Evolutionary conservation across 1,284 basidiomycete species (phyloP), one percentile per base, ranked within the genome.

Genomic region (Agroathelia rolfsii): DNA sequence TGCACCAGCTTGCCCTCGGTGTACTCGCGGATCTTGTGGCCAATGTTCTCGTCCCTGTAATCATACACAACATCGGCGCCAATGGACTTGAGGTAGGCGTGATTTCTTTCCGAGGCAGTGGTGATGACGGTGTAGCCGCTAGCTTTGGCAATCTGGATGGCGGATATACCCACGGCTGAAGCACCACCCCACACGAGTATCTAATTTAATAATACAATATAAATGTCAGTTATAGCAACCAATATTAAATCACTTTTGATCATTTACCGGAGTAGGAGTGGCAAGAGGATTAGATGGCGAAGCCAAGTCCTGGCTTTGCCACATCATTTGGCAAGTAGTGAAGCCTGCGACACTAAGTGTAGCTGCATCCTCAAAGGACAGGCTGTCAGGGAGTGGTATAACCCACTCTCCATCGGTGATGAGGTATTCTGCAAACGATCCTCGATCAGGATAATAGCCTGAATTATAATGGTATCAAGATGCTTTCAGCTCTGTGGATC

Each of bases 121-220:
- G 58, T 50, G 16, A 65, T 45, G 19, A 65, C 58, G 10, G 47
- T 45, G 37, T 60, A 49, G 3, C 63, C 63, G 0, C 53, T 37
- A 3, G 55, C 36, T 30, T 54, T 55, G 5, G 62, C 60, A 14
- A 66, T 47, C 43, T 66, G 62, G 13, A 66, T 51, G 2, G 56
- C 52, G 27, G 58, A 59, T 10, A 52, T 49, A 2, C 61, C 60
- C 15, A 54, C 51, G 1, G 55, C 47, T 3, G 57, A 52, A 3
- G 56, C 41, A 3, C 57, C 58, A 4, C 51, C 52, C 53, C 55
- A 62, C 6, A 62, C 45, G 12, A 62, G 46, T 23, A 63, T 38
- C 8, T 39, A 20, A n/a, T 35, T 36, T n/a, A n/a, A n/a, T n/a
- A n/a, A n/a, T n/a, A n/a, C n/a, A n/a, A n/a, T n/a, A n/a, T n/a